Base-by-base conservation (phyloP, 495 filamentous ascomycete genomes). In the Achaetomiella virescens region DNA sequence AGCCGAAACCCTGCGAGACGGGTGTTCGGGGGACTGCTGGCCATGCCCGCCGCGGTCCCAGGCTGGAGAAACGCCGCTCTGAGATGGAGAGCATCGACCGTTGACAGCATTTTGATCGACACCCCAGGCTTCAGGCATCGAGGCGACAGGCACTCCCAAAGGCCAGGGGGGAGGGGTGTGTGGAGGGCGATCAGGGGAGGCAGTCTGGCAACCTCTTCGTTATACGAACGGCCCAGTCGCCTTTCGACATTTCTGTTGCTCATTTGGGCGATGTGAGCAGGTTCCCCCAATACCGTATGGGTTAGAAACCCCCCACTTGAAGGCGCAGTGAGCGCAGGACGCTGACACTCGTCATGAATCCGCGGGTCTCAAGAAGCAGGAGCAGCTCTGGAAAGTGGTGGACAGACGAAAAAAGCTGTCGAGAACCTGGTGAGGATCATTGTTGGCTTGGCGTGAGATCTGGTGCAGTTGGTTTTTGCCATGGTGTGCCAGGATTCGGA, bases 191-290 rank as follows among this genome's bases (percentile, higher is more conserved):
- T 40, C 2, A n/a, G 14, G 25, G 17, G 54, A 15, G 27, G 5
- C 27, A 31, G 27, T 10, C 17, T 38, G 46, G 20, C 31, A 48
- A 33, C 46, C 3, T 46, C 31, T 31, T 18, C 14, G 50, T 27
- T 59, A 55, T 59, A 59, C 57, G 57, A 59, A 20, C 57, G n/a
- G 52, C 12, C 57, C 57, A 59, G 52, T 54, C 45, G 57, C 46
- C 20, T n/a, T 41, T 58, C 48, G 33, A 5, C 27, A 36, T 52
- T 22, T 37, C 20, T 4, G 27, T 31, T 9, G 27, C 27, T 31
- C 36, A 14, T 14, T 29, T 22, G 43, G 36, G 27, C 40, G 35
- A 22, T 24, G 27, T 7, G 38, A 35, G 11, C 5, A 33, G 1
- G 50, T 22, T 24, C n/a, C 11, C 38, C 38, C 33, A 27, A 18